Conservation (phyloP, 2,329 filamentous ascomycete genomes). For the Rugonectria rugulosa region DNA sequence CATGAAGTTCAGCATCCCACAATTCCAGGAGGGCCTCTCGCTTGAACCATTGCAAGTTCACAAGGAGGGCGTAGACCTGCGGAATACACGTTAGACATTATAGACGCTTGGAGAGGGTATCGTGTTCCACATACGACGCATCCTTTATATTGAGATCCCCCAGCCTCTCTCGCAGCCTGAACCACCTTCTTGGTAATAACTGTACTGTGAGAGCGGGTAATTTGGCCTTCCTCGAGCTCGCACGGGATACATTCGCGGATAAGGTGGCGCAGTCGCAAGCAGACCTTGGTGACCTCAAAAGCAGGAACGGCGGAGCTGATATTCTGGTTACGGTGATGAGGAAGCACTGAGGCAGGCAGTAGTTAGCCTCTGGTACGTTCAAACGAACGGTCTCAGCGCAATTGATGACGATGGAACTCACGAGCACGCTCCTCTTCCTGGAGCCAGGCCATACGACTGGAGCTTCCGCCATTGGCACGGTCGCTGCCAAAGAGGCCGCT, state of each 20-base stretch:
- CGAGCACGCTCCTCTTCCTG: slow-evolving; percentile 55
- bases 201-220: slow-evolving; percentile 83
- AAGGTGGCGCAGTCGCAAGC: slow-evolving; percentile 87
- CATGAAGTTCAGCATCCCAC: slow-evolving; percentile 89
- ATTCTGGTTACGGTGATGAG: slow-evolving; percentile 64
- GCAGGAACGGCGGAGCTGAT: slow-evolving; percentile 75
- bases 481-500: slow-evolving; percentile 42
- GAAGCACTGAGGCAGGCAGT: slow-evolving; percentile 63
- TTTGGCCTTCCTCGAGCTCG: slow-evolving; percentile 78
- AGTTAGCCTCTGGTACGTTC: neutral
- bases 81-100: neutral
- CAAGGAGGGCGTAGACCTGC: slow-evolving; percentile 76
- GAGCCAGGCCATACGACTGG: slow-evolving; percentile 45
- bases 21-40: slow-evolving; percentile 81
- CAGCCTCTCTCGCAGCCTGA: slow-evolving; percentile 81
- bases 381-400: neutral
- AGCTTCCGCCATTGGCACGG: slow-evolving; percentile 26
- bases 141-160: slow-evolving; percentile 73
- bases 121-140: slow-evolving; percentile 67
- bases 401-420: slow-evolving; percentile 40
- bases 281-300: slow-evolving; percentile 85
- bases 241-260: slow-evolving; percentile 90
- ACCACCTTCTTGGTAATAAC: slow-evolving; percentile 85
- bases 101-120: neutral
- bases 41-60: slow-evolving; percentile 77